phyloP scores from a whole-genome alignment of 2,329 filamentous ascomycete genomes.

The Xylariomycetidae sp. region DNA sequence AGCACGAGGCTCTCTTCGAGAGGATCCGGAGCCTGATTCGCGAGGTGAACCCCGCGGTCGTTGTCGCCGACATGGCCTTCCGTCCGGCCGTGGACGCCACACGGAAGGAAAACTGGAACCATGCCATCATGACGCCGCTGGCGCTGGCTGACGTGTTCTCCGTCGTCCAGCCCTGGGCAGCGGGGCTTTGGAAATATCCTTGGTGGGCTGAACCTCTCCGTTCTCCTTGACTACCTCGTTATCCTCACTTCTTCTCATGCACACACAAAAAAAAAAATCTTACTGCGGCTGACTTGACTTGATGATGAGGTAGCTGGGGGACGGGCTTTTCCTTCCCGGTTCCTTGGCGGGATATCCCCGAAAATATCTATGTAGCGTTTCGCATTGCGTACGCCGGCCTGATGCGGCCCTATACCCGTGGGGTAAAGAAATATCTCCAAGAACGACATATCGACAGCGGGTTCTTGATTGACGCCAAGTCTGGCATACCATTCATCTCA shows the following conservation, averaged over 20 bases:
- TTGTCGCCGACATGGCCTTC: slow-evolving; percentile 13
- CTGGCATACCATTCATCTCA: slow-evolving; percentile 16
- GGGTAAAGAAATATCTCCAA: slow-evolving; percentile 5
- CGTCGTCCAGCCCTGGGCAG: neutral
- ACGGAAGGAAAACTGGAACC: slow-evolving; percentile 5
- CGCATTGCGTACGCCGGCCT: slow-evolving; percentile 6
- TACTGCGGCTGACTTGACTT: too few relatives aligned
- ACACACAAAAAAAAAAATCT: too few relatives aligned
- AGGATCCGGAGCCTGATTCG: slow-evolving; percentile 5
- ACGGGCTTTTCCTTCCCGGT: slow-evolving; percentile 16
- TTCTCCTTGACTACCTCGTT: neutral
- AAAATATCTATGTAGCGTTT: slow-evolving; percentile 11
- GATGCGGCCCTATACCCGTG: slow-evolving; percentile 4
- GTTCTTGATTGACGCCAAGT: neutral
- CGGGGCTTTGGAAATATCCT: slow-evolving; percentile 12
- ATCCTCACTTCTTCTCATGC: too few relatives aligned
- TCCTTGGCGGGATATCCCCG: slow-evolving; percentile 14
- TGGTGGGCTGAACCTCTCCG: slow-evolving; percentile 1
- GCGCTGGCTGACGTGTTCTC: neutral
- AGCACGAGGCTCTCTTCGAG: neutral
- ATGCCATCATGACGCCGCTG: slow-evolving; percentile 2
- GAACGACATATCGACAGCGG: slow-evolving; percentile 12
- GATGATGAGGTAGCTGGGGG: slow-evolving; percentile 10
- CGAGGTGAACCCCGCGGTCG: slow-evolving; percentile 14
- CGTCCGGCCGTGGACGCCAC: slow-evolving; percentile 13